These are phyloP conservation scores for Gautieria morchelliformis DNA, from an alignment of 768 basidiomycete species.

Conservation along the genomic window DNA sequence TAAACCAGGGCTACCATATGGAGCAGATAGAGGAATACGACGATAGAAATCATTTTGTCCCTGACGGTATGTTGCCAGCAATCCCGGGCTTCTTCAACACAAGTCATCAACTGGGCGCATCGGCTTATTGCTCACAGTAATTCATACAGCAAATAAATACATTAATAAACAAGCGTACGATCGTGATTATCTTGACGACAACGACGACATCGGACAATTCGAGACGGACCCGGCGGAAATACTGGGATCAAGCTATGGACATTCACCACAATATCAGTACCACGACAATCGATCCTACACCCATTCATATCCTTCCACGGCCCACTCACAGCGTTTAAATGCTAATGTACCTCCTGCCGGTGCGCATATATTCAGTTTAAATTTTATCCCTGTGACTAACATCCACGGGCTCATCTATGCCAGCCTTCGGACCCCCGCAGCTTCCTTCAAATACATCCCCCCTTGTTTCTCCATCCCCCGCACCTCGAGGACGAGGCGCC, in stretches of 20 bases:
- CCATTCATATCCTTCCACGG: background rate
- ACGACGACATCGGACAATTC: background rate
- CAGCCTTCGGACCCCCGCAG: background rate
- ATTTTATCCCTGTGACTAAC: background rate
- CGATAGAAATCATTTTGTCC: background rate
- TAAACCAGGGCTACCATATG: background rate
- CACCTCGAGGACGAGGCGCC: conserved; percentile 2
- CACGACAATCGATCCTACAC: background rate
- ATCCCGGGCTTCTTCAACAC: background rate
- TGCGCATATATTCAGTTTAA: background rate
- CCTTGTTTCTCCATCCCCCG: background rate
- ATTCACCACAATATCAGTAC: background rate
- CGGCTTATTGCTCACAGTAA: background rate
- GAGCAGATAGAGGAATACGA: background rate
- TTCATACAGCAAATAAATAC: background rate
- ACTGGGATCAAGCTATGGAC: background rate
- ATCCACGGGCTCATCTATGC: background rate
- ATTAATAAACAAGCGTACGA: background rate
- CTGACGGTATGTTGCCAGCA: background rate
- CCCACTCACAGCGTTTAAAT: background rate
- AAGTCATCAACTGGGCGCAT: background rate
- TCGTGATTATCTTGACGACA: background rate
- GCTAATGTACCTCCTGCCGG: background rate
- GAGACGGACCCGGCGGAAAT: background rate
- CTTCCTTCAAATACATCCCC: background rate